Evolutionary conservation across 352 stramenopile species (phyloP).

Genomic region (Poterioochromonas sp.): DNA sequence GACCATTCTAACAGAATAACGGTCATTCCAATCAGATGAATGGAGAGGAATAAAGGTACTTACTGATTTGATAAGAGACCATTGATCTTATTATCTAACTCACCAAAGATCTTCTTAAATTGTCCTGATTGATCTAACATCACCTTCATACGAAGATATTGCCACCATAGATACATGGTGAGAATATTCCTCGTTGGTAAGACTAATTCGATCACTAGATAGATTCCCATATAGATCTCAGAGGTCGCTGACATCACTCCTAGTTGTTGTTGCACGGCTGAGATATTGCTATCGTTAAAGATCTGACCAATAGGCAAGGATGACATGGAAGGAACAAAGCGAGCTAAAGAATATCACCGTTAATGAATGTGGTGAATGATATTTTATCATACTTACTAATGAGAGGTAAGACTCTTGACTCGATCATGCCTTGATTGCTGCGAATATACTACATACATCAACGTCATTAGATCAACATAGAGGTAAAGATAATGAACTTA

Average conservation of each 20-base stretch:
- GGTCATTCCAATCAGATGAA: neutral
- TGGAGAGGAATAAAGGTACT: neutral
- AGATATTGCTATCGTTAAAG: conserved; percentile 16
- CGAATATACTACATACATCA: too few relatives aligned
- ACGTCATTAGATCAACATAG: conserved; percentile 25
- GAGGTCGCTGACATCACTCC: neutral
- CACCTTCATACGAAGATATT: conserved; percentile 35
- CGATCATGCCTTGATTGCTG: too few relatives aligned
- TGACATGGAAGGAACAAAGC: neutral
- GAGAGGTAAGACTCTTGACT: too few relatives aligned
- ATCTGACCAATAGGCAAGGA: conserved; percentile 15
- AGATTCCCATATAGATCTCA: conserved; percentile 28
- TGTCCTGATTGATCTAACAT: conserved; percentile 29
- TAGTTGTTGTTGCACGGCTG: neutral
- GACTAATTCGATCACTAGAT: conserved; percentile 26
- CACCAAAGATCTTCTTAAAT: conserved; percentile 17
- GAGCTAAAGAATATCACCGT: too few relatives aligned
- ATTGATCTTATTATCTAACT: conserved; percentile 12
- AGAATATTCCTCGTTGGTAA: conserved; percentile 28
- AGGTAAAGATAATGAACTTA: conserved; percentile 19
- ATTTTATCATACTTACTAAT: too few relatives aligned
- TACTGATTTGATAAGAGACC: neutral
- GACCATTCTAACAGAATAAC: neutral
- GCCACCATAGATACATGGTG: conserved; percentile 31
- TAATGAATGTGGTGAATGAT: too few relatives aligned